Percentiles rank a stretch among this genome's conserved stretches.
Conservation (phyloP, 1,284 basidiomycete species). For the Sanghuangporus baumii region DNA sequence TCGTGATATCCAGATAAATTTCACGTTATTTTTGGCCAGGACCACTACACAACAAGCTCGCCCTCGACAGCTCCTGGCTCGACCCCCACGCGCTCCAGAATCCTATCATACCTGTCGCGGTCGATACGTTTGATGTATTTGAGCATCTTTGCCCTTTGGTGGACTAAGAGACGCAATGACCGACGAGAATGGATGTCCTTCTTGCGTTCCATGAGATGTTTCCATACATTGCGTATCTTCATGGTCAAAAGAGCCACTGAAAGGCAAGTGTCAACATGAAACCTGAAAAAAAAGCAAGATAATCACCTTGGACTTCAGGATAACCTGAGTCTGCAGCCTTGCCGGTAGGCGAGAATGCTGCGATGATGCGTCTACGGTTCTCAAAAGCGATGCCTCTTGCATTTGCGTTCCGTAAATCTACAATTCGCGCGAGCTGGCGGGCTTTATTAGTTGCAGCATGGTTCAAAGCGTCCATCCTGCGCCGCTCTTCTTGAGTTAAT, state of each 20-base stretch:
- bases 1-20: not conserved
- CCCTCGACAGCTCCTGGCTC: conserved; percentile 83
- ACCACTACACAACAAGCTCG: conserved; percentile 60
- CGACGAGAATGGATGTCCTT: conserved; percentile 79
- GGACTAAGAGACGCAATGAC: conserved; percentile 69
- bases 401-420: conserved; percentile 86
- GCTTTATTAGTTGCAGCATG: conserved; percentile 52
- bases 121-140: conserved; percentile 72
- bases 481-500: conserved; percentile 3
- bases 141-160: conserved; percentile 79
- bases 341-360: conserved; percentile 65
- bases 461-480: conserved; percentile 20
- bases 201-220: conserved; percentile 63
- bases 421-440: conserved; percentile 59
- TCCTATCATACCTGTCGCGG: conserved; percentile 66
- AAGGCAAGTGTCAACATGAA: conserved; percentile 8
- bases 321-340: conserved; percentile 76
- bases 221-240: conserved; percentile 78
- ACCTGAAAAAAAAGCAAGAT: conserved; percentile 4
- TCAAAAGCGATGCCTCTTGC: conserved; percentile 81
- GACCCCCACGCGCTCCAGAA: conserved; percentile 74
- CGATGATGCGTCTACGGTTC: conserved; percentile 78
- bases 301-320: conserved; percentile 83
- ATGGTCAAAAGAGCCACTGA: conserved; percentile 84
- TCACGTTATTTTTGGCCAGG: not conserved